Conservation (phyloP, 345 rosid genomes). For the Geranium rotundifolium region DNA sequence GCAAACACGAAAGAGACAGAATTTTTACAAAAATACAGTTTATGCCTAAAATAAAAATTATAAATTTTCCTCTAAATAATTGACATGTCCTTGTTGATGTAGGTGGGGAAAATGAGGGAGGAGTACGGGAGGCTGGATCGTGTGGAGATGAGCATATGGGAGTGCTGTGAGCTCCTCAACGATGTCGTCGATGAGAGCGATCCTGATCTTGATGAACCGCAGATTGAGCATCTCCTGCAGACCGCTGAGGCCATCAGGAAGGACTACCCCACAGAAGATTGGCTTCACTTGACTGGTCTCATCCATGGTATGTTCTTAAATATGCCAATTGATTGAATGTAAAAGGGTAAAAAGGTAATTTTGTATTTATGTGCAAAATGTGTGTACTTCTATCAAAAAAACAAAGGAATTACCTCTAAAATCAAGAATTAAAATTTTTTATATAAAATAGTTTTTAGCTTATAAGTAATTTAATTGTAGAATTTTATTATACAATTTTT, state of each 20-base stretch:
- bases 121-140: conserved; percentile 35
- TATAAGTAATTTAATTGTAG: too few relatives aligned
- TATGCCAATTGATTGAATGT: neutral
- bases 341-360: neutral
- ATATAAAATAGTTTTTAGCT: too few relatives aligned
- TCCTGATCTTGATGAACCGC: conserved; percentile 67
- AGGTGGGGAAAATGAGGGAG: conserved; percentile 42
- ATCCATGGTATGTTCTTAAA: conserved; percentile 31
- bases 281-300: conserved; percentile 59
- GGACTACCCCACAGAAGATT: conserved; percentile 49
- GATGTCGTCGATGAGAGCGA: conserved; percentile 61
- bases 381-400: too few relatives aligned
- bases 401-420: too few relatives aligned
- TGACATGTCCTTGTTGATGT: neutral
- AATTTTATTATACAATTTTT: too few relatives aligned
- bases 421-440: too few relatives aligned
- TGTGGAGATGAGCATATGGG: conserved; percentile 65
- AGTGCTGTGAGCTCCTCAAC: conserved; percentile 56
- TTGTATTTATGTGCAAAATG: too few relatives aligned
- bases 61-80: neutral
- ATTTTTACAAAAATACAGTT: too few relatives aligned
- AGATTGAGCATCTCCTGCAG: conserved; percentile 51
- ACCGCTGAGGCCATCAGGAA: conserved; percentile 56
- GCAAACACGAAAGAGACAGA: too few relatives aligned
- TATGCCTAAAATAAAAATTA: too few relatives aligned